Evolutionary conservation across 2,329 filamentous ascomycete species (phyloP).

Genomic region (Ophiostoma sp.): DNA sequence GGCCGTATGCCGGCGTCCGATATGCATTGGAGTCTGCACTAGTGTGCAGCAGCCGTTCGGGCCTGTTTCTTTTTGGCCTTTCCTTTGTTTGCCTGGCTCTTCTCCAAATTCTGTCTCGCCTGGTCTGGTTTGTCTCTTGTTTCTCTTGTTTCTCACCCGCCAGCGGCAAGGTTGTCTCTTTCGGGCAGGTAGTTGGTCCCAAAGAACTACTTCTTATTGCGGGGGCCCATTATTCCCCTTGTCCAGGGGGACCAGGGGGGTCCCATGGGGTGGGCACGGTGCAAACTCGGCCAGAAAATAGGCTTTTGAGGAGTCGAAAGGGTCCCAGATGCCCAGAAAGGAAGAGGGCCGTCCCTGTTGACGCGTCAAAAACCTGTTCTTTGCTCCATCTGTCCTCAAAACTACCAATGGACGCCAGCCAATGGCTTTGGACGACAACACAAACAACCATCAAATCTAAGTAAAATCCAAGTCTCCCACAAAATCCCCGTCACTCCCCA

Average conservation of each 20-base stretch:
- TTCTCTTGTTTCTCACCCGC: not conserved
- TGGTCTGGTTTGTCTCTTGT: not conserved
- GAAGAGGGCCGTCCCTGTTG: not conserved
- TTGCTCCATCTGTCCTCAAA: not conserved
- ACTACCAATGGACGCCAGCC: not conserved
- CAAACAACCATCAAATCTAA: not conserved
- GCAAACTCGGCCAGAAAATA: constrained; percentile 7
- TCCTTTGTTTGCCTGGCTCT: not conserved
- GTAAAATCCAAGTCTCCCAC: not conserved
- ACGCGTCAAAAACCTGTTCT: constrained; percentile 7
- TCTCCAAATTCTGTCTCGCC: not conserved
- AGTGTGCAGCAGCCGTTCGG: not conserved
- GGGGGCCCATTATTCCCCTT: not conserved
- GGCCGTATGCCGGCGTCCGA: not conserved
- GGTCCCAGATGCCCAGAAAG: not conserved
- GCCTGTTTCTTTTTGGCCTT: not conserved
- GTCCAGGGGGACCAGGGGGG: not conserved
- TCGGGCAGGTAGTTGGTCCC: not conserved
- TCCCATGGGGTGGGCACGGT: not conserved
- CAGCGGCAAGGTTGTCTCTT: not conserved
- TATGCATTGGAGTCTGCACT: not conserved
- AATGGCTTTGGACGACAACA: not conserved
- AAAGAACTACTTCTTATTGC: not conserved
- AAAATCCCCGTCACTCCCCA: not conserved
- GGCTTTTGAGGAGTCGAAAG: not conserved